These are phyloP conservation scores for Poteriospumella lacustris DNA, from an alignment of 108 stramenopile species.

Conservation along the genomic window DNA sequence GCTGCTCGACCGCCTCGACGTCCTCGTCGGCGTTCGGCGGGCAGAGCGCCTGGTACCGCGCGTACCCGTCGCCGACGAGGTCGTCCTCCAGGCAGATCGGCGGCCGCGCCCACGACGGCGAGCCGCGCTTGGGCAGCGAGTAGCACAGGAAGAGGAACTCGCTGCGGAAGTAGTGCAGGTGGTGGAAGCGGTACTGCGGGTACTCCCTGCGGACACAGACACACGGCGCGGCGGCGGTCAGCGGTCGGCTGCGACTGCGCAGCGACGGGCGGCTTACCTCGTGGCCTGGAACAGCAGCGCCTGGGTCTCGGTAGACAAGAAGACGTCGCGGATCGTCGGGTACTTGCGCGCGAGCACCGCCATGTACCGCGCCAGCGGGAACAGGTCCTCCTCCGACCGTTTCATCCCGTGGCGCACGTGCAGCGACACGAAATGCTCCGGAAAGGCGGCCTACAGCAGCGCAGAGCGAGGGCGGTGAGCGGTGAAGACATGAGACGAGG, in stretches of 20 bases:
- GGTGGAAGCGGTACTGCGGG: neutral
- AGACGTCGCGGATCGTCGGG: neutral
- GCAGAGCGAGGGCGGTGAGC: neutral
- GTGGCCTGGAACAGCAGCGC: neutral
- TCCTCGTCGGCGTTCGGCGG: too few relatives aligned
- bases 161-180: neutral
- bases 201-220: neutral
- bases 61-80: too few relatives aligned
- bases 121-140: too few relatives aligned
- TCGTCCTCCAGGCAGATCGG: too few relatives aligned
- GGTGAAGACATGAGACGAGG: neutral
- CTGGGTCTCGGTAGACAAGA: conserved; percentile 21
- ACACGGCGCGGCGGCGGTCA: too few relatives aligned
- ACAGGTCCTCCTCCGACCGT: neutral
- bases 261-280: neutral
- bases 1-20: too few relatives aligned
- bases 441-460: neutral
- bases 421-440: neutral
- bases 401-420: conserved; percentile 17
- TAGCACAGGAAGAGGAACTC: neutral
- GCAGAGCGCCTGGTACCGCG: too few relatives aligned
- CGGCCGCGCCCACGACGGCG: too few relatives aligned
- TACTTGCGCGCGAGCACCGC: neutral
- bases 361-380: conserved; percentile 9
- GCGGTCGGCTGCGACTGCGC: neutral